A percentile compares a stretch with the other conserved stretches of the same genome.
phyloP scores from a whole-genome alignment of 257 asterid genomes.

The Solanum dulcamara region DNA sequence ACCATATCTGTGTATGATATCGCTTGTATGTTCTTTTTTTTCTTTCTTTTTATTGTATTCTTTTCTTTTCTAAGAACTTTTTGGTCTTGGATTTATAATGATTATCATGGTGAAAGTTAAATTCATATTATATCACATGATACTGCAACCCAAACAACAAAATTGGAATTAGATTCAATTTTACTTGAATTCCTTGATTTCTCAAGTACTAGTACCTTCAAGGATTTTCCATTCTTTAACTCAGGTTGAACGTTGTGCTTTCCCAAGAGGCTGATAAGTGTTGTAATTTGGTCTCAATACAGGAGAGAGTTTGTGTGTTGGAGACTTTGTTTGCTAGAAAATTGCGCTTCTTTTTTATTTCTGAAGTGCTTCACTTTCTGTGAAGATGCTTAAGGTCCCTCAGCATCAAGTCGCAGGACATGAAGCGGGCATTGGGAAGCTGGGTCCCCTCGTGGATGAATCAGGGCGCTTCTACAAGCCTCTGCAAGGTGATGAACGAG shows the following conservation, averaged over 20 bases:
- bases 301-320: neutral
- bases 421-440: conserved; percentile 43
- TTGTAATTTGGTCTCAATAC: neutral
- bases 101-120: neutral
- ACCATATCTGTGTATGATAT: neutral
- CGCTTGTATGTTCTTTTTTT: neutral
- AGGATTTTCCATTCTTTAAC: neutral
- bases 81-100: neutral
- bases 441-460: conserved; percentile 81
- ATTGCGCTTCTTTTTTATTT: neutral
- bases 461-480: conserved; percentile 95
- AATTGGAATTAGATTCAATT: neutral
- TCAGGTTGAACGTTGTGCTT: neutral
- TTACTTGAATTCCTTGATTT: neutral
- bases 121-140: neutral
- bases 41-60: neutral
- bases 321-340: neutral
- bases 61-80: neutral
- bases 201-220: neutral
- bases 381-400: conserved; percentile 64
- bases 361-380: neutral
- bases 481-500: conserved; percentile 75
- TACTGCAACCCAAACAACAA: neutral
- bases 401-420: conserved; percentile 96
- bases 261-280: neutral